phyloP scores from a whole-genome alignment of 257 asterid species.

The Anisodus acutangulus region DNA sequence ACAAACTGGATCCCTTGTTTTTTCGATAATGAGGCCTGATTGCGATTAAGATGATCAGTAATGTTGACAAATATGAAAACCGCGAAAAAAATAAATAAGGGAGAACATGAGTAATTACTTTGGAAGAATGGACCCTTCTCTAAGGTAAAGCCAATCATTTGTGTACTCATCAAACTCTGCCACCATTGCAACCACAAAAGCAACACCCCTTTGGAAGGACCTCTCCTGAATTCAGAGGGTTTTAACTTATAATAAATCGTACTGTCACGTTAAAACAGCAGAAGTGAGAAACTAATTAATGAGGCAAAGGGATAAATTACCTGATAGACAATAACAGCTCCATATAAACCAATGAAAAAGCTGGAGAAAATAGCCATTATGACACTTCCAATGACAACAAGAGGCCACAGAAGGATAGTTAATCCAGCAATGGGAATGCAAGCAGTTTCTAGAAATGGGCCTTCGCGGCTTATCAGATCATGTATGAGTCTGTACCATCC shows the following conservation, averaged over 20 bases:
- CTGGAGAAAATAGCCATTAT: conserved; percentile 72
- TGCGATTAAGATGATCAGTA: conserved; percentile 38
- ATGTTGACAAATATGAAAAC: neutral
- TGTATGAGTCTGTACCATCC: conserved; percentile 92
- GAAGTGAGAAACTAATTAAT: neutral
- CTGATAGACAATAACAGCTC: conserved; percentile 85
- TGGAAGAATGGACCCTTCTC: conserved; percentile 90
- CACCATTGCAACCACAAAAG: conserved; percentile 86
- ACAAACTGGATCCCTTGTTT: conserved; percentile 46
- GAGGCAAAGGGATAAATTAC: conserved; percentile 40
- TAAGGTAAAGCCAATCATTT: conserved; percentile 93
- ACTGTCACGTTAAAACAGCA: neutral
- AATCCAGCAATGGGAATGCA: conserved; percentile 95
- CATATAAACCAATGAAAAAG: conserved; percentile 83
- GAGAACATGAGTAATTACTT: conserved; percentile 52
- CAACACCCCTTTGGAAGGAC: conserved; percentile 77
- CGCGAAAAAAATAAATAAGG: neutral
- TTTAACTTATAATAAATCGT: neutral
- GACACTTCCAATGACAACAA: conserved; percentile 80
- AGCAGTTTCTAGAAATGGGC: conserved; percentile 91
- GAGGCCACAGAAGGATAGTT: conserved; percentile 92
- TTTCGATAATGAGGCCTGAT: conserved; percentile 83
- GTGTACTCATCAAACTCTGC: conserved; percentile 97
- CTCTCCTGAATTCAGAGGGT: conserved; percentile 63
- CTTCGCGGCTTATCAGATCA: conserved; percentile 91